Evolutionary conservation across 2,329 filamentous ascomycete genomes (phyloP).

Genomic region (Claviceps maximensis): DNA sequence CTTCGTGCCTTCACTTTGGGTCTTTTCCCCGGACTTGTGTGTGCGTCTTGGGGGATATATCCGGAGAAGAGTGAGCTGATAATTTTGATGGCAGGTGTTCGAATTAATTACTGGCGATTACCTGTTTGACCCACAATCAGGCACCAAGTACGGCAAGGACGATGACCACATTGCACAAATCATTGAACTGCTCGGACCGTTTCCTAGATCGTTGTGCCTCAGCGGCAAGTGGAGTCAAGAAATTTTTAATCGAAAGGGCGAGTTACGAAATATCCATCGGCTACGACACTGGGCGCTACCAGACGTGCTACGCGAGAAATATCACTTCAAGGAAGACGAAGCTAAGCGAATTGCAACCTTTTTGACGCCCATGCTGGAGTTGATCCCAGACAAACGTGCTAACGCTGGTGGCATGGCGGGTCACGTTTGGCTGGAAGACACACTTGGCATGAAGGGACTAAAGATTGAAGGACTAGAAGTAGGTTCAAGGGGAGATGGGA

Average conservation of each 20-base stretch:
- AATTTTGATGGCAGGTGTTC: slow-evolving; percentile 52
- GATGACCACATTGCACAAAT: slow-evolving; percentile 99
- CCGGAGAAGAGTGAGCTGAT: not conserved
- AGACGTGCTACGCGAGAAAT: slow-evolving; percentile 90
- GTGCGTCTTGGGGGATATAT: not conserved
- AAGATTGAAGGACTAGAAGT: slow-evolving; percentile 61
- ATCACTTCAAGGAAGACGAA: slow-evolving; percentile 81
- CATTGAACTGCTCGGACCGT: slow-evolving; percentile 87
- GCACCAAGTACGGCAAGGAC: slow-evolving; percentile 98
- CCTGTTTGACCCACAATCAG: slow-evolving; percentile 94
- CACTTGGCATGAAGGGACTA: slow-evolving; percentile 74
- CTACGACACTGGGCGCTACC: slow-evolving; percentile 90
- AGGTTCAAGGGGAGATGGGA: slow-evolving; percentile 76
- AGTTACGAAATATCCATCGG: slow-evolving; percentile 92
- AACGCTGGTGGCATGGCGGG: slow-evolving; percentile 94
- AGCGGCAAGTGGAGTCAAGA: slow-evolving; percentile 96
- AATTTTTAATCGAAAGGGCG: slow-evolving; percentile 96
- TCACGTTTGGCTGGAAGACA: slow-evolving; percentile 70
- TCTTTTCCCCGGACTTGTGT: not conserved
- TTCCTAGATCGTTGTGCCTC: slow-evolving; percentile 83
- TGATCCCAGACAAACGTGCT: slow-evolving; percentile 75
- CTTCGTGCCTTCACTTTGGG: not conserved
- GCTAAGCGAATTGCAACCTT: slow-evolving; percentile 68
- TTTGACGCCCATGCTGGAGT: slow-evolving; percentile 78
- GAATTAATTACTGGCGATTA: slow-evolving; percentile 98